A percentile compares a stretch with the other conserved stretches of the same genome.
These are phyloP conservation scores for Rhypophila decipiens DNA, from an alignment of 495 filamentous ascomycete species.

Conservation along the genomic window DNA sequence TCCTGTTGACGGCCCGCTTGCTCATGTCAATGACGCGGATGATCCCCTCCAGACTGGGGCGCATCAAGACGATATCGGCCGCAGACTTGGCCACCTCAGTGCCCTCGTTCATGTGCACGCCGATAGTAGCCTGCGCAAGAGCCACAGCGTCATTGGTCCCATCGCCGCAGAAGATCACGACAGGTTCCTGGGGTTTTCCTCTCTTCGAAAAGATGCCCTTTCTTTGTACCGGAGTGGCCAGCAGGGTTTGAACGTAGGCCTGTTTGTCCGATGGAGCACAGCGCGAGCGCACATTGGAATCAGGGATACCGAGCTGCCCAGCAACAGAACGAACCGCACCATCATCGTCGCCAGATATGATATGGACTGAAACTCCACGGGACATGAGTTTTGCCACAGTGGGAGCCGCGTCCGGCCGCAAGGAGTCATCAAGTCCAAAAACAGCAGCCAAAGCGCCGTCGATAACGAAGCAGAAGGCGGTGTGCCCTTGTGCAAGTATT, in stretches of 20 bases:
- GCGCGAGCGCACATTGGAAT: conserved; percentile 37
- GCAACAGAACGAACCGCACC: conserved; percentile 53
- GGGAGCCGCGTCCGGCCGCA: conserved; percentile 50
- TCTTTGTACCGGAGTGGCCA: conserved; percentile 3
- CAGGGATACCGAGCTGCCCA: conserved; percentile 44
- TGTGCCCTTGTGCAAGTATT: conserved; percentile 43
- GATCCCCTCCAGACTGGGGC: conserved; percentile 49
- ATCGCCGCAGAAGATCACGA: conserved; percentile 68
- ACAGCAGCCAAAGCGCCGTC: conserved; percentile 43
- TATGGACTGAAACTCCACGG: conserved; percentile 52
- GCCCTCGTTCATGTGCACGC: conserved; percentile 50
- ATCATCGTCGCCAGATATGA: conserved; percentile 67
- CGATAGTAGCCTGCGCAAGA: conserved; percentile 65
- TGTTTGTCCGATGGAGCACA: conserved; percentile 59
- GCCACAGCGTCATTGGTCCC: conserved; percentile 78
- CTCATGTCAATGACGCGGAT: conserved; percentile 55
- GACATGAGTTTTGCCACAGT: conserved; percentile 45
- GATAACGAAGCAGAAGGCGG: conserved; percentile 58
- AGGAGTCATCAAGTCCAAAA: conserved; percentile 53
- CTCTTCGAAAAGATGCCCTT: not conserved
- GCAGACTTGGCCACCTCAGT: conserved; percentile 61
- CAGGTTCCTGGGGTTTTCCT: conserved; percentile 10
- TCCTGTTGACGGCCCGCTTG: conserved; percentile 44
- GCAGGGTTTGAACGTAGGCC: conserved; percentile 47
- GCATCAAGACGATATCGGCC: conserved; percentile 63